phyloP scores from a whole-genome alignment of 805 yeast species.

The Candida stauntonica region DNA sequence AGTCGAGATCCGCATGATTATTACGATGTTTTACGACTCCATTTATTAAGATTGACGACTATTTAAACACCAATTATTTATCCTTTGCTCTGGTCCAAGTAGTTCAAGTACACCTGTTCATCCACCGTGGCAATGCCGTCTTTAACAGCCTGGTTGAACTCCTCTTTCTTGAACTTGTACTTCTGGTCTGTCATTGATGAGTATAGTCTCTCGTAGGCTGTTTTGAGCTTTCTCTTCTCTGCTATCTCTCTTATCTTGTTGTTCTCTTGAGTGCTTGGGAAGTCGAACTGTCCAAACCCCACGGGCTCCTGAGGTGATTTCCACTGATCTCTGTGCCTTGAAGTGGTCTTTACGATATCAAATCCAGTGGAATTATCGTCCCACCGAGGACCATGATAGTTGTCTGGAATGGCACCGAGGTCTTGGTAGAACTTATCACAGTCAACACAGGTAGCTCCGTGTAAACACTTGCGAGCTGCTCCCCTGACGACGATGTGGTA shows the following conservation, averaged over 20 bases:
- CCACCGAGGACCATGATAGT: slow-evolving; percentile 29
- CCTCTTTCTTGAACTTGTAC: slow-evolving; percentile 42
- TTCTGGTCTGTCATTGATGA: slow-evolving; percentile 39
- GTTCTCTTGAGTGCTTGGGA: slow-evolving; percentile 53
- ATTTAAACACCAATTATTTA: background rate
- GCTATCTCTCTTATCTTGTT: slow-evolving; percentile 35
- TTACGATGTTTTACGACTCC: background rate
- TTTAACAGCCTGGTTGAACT: slow-evolving; percentile 35
- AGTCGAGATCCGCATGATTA: slow-evolving; percentile 6
- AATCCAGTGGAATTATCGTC: slow-evolving; percentile 8
- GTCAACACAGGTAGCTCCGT: slow-evolving; percentile 32
- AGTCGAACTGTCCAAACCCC: slow-evolving; percentile 55
- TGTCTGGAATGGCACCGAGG: slow-evolving; percentile 26
- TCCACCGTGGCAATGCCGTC: slow-evolving; percentile 31
- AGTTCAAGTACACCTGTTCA: slow-evolving; percentile 15
- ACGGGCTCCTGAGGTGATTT: slow-evolving; percentile 46
- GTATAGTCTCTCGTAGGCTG: slow-evolving; percentile 40
- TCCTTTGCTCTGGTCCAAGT: slow-evolving; percentile 6
- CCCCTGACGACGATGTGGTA: slow-evolving; percentile 34
- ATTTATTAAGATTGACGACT: background rate
- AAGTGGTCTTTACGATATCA: slow-evolving; percentile 20
- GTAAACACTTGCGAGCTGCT: slow-evolving; percentile 28
- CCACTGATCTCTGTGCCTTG: slow-evolving; percentile 26
- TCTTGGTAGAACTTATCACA: slow-evolving; percentile 31
- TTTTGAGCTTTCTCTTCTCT: slow-evolving; percentile 31